Evolutionary conservation across 2,329 filamentous ascomycete genomes (phyloP).

Genomic region (Penicillium sp.): DNA sequence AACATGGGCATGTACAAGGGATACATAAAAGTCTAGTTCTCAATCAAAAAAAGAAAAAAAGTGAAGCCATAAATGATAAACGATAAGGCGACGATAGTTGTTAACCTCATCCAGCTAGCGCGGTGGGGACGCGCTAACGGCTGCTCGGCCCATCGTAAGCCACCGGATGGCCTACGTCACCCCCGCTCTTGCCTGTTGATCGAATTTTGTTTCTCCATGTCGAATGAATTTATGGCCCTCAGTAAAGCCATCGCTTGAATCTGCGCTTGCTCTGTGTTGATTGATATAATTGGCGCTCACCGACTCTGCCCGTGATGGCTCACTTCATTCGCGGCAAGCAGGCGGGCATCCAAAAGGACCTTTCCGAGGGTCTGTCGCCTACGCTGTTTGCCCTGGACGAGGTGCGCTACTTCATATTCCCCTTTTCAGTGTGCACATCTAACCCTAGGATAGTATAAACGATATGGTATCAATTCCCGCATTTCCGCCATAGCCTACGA

Average conservation of each 20-base stretch:
- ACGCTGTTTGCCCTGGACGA: slow-evolving; percentile 81
- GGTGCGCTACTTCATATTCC: slow-evolving; percentile 39
- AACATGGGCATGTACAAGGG: no score
- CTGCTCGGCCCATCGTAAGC: background rate
- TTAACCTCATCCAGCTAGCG: background rate
- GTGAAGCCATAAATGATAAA: no score
- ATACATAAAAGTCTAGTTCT: background rate
- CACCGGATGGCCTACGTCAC: background rate
- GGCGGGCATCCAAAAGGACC: slow-evolving; percentile 84
- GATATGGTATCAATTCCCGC: slow-evolving; percentile 76
- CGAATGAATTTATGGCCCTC: no score
- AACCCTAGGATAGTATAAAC: slow-evolving; percentile 50
- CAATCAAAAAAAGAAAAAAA: no score
- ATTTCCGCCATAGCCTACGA: slow-evolving; percentile 83
- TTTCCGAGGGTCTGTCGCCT: slow-evolving; percentile 74
- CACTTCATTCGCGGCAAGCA: slow-evolving; percentile 89
- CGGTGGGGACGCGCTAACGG: background rate
- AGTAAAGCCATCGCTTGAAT: background rate
- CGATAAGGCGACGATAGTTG: no score
- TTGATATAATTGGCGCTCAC: background rate
- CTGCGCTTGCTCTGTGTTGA: background rate
- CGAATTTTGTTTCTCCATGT: background rate
- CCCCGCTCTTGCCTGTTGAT: background rate
- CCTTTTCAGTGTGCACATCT: background rate
- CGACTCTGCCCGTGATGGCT: slow-evolving; percentile 60